Conservation (phyloP, 1,284 basidiomycete species). For the Peniophora sp. region DNA sequence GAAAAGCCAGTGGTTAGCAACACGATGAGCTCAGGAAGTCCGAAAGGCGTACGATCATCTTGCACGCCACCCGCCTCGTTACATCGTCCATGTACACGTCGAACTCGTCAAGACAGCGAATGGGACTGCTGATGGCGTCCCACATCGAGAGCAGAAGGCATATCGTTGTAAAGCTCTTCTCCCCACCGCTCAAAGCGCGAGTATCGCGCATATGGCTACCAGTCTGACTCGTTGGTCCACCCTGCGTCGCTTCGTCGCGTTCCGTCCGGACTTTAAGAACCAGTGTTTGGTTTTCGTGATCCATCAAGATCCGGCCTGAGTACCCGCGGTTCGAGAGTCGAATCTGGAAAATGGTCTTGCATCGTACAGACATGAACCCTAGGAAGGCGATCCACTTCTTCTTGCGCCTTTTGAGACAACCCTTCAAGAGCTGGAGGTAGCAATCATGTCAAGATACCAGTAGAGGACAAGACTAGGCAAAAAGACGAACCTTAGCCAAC, state of each 20-base stretch:
- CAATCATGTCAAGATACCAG: not conserved
- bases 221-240: no score
- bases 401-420: conserved; percentile 59
- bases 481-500: conserved; percentile 51
- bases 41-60: conserved; percentile 68
- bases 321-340: conserved; percentile 84
- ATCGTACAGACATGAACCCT: conserved; percentile 76
- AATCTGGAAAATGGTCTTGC: conserved; percentile 75
- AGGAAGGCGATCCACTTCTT: conserved; percentile 84
- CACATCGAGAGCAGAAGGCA: conserved; percentile 89
- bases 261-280: conserved; percentile 53
- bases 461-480: not conserved
- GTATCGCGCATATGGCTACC: conserved; percentile 65
- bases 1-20: no score
- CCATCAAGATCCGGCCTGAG: conserved; percentile 78
- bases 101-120: conserved; percentile 90
- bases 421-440: conserved; percentile 44
- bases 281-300: conserved; percentile 67
- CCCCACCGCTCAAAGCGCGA: conserved; percentile 82
- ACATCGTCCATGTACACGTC: conserved; percentile 96
- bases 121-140: conserved; percentile 91
- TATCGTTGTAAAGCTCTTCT: conserved; percentile 96
- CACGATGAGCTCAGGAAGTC: not conserved
- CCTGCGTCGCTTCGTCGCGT: conserved; percentile 52
- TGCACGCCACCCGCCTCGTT: conserved; percentile 86